phyloP scores from a whole-genome alignment of 768 basidiomycete genomes.

The Hypholoma fasciculare region DNA sequence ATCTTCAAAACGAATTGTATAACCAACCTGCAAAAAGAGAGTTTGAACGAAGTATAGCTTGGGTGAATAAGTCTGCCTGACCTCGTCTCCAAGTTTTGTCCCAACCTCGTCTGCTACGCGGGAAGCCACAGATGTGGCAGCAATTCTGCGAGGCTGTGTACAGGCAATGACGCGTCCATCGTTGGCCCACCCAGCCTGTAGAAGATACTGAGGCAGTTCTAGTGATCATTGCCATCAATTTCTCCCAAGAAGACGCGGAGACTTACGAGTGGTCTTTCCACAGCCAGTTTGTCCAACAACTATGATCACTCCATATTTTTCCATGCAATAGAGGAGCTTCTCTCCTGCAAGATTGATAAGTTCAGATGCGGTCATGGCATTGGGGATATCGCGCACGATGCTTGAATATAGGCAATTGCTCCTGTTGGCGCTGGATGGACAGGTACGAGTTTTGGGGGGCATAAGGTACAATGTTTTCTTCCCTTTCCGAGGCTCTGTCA shows the following conservation, averaged over 20 bases:
- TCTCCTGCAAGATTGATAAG: constrained; percentile 52
- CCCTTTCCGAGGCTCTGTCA: constrained; percentile 78
- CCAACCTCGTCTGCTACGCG: constrained; percentile 95
- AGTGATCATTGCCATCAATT: constrained; percentile 18
- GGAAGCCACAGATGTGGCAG: constrained; percentile 91
- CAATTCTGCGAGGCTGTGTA: constrained; percentile 91
- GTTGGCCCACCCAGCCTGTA: constrained; percentile 90
- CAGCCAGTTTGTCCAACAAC: constrained; percentile 96
- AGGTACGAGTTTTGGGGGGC: constrained; percentile 54
- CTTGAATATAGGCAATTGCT: constrained; percentile 86
- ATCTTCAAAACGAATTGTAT: constrained; percentile 96
- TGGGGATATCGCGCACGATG: constrained; percentile 58
- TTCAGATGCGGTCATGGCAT: background rate
- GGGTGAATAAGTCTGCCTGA: constrained; percentile 25
- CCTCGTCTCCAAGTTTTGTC: constrained; percentile 85
- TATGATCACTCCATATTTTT: constrained; percentile 81
- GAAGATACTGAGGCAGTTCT: constrained; percentile 96
- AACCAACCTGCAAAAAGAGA: constrained; percentile 72
- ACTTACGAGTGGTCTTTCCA: constrained; percentile 95
- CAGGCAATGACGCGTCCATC: constrained; percentile 86
- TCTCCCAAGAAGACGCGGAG: constrained; percentile 1
- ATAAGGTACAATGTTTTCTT: constrained; percentile 71
- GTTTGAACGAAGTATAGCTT: background rate
- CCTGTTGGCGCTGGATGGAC: constrained; percentile 74
- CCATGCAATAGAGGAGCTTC: constrained; percentile 79